phyloP scores from a whole-genome alignment of 108 stramenopile genomes.

The Cyclostephanos invisitatus region DNA sequence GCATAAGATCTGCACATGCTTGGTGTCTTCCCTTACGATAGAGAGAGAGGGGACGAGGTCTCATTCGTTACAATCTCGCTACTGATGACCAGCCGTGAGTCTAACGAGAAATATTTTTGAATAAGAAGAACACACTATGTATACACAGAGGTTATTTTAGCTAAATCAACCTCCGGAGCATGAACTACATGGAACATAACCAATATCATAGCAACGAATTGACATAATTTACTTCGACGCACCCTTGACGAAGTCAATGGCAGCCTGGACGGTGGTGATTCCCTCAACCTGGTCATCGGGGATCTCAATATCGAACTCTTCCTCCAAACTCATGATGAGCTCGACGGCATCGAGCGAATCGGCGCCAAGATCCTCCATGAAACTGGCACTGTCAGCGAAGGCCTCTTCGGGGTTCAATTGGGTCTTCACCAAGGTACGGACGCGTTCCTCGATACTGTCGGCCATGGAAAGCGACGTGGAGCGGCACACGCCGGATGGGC shows the following conservation, averaged over 20 bases:
- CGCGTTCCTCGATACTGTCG: slow-evolving; percentile 56
- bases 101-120: no score
- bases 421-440: slow-evolving; percentile 45
- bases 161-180: neutral
- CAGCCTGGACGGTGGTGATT: slow-evolving; percentile 90
- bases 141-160: neutral
- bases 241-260: slow-evolving; percentile 77
- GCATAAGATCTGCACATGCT: no score
- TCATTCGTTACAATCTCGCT: no score
- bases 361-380: slow-evolving; percentile 96
- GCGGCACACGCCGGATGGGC: slow-evolving; percentile 44
- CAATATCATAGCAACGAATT: neutral
- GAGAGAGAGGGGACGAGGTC: no score
- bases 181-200: slow-evolving; percentile 4
- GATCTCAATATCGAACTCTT: slow-evolving; percentile 96
- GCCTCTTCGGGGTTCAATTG: slow-evolving; percentile 51
- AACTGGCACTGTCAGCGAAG: slow-evolving; percentile 72
- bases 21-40: no score
- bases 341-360: slow-evolving; percentile 98
- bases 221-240: slow-evolving; percentile 30
- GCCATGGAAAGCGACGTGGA: slow-evolving; percentile 53
- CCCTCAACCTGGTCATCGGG: slow-evolving; percentile 95
- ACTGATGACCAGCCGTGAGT: neutral
- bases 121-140: neutral
- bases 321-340: slow-evolving; percentile 97